A percentile compares a stretch with the other conserved stretches of the same genome.
Evolutionary conservation across 768 basidiomycete species (phyloP).

Genomic region (Saitozyma sp.): DNA sequence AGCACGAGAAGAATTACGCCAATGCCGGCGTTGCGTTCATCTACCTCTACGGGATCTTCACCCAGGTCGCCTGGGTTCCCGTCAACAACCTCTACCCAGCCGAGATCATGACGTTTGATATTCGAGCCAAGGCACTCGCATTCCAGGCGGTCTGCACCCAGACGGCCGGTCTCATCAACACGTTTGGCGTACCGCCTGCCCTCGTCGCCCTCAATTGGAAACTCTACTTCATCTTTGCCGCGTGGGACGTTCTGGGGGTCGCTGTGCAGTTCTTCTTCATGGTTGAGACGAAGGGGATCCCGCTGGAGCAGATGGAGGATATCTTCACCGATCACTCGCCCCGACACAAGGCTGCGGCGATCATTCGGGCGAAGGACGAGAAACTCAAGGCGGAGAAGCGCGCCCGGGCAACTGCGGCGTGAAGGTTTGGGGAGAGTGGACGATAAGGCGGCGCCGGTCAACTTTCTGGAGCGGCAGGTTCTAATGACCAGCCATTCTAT

Average conservation of each 20-base stretch:
- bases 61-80: too few species aligned
- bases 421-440: too few species aligned
- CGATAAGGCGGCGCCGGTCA: too few species aligned
- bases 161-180: constrained; percentile 50
- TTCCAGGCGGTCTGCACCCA: constrained; percentile 58
- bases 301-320: constrained; percentile 60
- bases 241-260: constrained; percentile 59
- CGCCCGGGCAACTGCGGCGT: too few species aligned
- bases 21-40: constrained; percentile 61
- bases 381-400: too few species aligned
- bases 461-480: too few species aligned
- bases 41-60: constrained; percentile 4
- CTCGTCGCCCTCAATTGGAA: constrained; percentile 18
- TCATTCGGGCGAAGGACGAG: too few species aligned
- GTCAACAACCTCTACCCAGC: constrained; percentile 57
- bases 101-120: constrained; percentile 60
- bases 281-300: constrained; percentile 59
- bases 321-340: constrained; percentile 39
- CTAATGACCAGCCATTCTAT: too few species aligned
- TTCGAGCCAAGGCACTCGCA: constrained; percentile 60
- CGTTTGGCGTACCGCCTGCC: constrained; percentile 32
- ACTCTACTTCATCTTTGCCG: constrained; percentile 61
- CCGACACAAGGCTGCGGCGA: too few species aligned
- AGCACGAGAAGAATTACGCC: constrained; percentile 50
- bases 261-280: constrained; percentile 58